phyloP scores from a whole-genome alignment of 805 yeast species.

The Wickerhamomyces strasburgensis region DNA sequence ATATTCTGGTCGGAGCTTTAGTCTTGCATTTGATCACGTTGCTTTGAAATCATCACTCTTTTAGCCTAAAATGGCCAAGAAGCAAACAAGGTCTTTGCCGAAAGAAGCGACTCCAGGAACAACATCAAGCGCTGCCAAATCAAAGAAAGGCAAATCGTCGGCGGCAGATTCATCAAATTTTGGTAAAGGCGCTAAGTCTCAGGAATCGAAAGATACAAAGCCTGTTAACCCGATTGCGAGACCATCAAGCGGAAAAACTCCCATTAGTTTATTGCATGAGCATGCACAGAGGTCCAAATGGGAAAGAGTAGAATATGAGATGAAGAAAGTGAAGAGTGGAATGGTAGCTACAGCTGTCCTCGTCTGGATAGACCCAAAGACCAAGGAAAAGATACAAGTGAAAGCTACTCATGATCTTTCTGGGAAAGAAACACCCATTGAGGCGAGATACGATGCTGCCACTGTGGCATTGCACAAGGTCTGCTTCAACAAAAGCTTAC shows the following conservation, averaged over 20 bases:
- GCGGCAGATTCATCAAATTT: slow-evolving; percentile 4
- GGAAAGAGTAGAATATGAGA: slow-evolving; percentile 79
- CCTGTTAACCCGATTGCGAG: slow-evolving; percentile 16
- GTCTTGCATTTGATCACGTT: not conserved
- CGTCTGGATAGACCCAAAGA: slow-evolving; percentile 74
- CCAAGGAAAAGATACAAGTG: slow-evolving; percentile 59
- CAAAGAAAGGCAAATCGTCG: slow-evolving; percentile 11
- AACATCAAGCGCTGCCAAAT: slow-evolving; percentile 8
- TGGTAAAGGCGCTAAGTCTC: not conserved
- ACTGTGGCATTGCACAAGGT: slow-evolving; percentile 80
- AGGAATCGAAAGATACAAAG: slow-evolving; percentile 2
- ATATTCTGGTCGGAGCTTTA: too few species aligned
- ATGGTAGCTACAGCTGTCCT: slow-evolving; percentile 61
- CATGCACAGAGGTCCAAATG: slow-evolving; percentile 84
- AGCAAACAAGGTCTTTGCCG: slow-evolving; percentile 2
- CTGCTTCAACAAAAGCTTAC: slow-evolving; percentile 74
- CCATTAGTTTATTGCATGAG: slow-evolving; percentile 81
- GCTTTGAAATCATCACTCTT: not conserved
- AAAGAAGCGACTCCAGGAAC: slow-evolving; percentile 12
- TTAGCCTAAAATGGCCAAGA: slow-evolving; percentile 14
- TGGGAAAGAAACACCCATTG: slow-evolving; percentile 77
- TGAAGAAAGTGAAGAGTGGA: slow-evolving; percentile 52
- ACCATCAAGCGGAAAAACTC: slow-evolving; percentile 65
- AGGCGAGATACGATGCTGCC: slow-evolving; percentile 88
- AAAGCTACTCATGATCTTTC: slow-evolving; percentile 46